phyloP scores from a whole-genome alignment of 108 stramenopile species.

The Cylindrotheca closterium region DNA sequence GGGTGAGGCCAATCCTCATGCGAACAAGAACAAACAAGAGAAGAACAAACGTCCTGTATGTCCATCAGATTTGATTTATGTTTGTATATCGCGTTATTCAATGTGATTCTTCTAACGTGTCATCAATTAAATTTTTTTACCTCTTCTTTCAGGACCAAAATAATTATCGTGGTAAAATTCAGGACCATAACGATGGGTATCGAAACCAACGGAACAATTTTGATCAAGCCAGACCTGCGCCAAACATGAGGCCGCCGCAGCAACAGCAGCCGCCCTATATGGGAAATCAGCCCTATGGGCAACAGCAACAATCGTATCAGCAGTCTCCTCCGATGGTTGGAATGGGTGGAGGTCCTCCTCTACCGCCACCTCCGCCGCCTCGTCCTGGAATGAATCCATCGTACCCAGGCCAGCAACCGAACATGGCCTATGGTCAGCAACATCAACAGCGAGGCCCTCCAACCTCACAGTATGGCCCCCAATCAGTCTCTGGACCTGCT shows the following conservation, averaged over 20 bases:
- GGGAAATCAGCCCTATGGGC: slow-evolving; percentile 17
- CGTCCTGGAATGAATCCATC: neutral
- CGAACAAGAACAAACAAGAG: neutral
- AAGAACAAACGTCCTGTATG: no score
- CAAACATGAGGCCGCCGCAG: neutral
- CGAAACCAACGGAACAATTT: slow-evolving; percentile 34
- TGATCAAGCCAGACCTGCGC: slow-evolving; percentile 13
- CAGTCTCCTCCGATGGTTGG: slow-evolving; percentile 1
- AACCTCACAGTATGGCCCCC: no score
- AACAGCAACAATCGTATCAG: slow-evolving; percentile 30
- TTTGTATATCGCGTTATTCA: no score
- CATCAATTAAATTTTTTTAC: no score
- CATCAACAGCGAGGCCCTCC: slow-evolving; percentile 7
- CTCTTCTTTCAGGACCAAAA: neutral
- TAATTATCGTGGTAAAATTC: neutral
- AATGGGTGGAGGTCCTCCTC: slow-evolving; percentile 1
- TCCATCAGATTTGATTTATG: no score
- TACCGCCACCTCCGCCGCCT: neutral
- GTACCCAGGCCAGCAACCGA: slow-evolving; percentile 5
- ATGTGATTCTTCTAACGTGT: no score
- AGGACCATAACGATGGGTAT: slow-evolving; percentile 20
- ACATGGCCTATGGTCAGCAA: neutral
- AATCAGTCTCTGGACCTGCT: neutral
- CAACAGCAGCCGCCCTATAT: slow-evolving; percentile 7
- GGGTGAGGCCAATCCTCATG: slow-evolving; percentile 39